Conservation (phyloP, 768 basidiomycete genomes). For the Phallus indusiatus region DNA sequence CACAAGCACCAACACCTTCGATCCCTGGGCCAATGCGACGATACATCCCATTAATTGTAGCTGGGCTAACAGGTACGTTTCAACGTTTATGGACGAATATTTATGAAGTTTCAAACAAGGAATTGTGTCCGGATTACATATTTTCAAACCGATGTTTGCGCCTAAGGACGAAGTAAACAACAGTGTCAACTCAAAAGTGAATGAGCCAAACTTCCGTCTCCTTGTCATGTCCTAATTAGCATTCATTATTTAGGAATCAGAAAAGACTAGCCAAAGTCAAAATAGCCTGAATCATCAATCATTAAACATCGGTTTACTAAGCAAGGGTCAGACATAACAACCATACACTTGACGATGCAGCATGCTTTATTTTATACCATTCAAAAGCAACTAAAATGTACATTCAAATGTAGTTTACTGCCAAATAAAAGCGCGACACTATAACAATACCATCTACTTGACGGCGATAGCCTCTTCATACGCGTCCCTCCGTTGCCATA, state of each 20-base stretch:
- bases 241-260: neutral
- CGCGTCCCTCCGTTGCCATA: conserved; percentile 6
- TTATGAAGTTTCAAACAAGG: conserved; percentile 28
- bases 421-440: neutral
- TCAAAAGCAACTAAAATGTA: conserved; percentile 1
- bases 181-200: neutral
- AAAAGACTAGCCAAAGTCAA: neutral
- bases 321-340: no score
- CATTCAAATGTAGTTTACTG: neutral
- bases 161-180: conserved; percentile 3
- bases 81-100: neutral
- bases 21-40: conserved; percentile 20
- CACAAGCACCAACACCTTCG: no score
- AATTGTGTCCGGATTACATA: conserved; percentile 52
- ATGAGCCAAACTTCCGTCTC: neutral
- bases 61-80: conserved; percentile 43
- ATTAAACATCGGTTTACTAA: no score
- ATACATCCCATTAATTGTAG: conserved; percentile 42
- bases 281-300: neutral
- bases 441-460: neutral
- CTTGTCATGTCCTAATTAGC: neutral
- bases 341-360: neutral
- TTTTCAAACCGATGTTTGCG: conserved; percentile 44
- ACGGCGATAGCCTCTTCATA: neutral
- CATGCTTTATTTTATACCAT: no score